A percentile compares a stretch with the other conserved stretches of the same genome.
Evolutionary conservation across 129 eudicot species (phyloP).

Genomic region (Dittrichia graveolens): DNA sequence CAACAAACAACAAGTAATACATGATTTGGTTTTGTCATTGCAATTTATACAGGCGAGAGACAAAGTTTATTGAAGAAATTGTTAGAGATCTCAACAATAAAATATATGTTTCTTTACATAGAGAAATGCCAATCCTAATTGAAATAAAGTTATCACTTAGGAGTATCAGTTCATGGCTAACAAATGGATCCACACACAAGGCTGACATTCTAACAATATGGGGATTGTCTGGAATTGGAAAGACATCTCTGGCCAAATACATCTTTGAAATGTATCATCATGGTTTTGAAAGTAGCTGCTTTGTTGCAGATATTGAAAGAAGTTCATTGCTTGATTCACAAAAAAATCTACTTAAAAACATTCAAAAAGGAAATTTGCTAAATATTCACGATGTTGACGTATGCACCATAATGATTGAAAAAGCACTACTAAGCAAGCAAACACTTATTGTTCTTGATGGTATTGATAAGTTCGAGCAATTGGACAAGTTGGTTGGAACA

Average conservation of each 20-base stretch:
- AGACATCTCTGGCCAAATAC: slow-evolving; percentile 32
- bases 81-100: neutral
- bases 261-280: slow-evolving; percentile 1
- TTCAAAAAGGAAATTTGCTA: neutral
- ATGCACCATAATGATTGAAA: slow-evolving; percentile 17
- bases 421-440: neutral
- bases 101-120: slow-evolving; percentile 1
- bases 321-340: slow-evolving; percentile 28
- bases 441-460: neutral
- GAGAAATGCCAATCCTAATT: neutral
- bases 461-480: neutral
- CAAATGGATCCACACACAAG: neutral
- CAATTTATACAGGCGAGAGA: neutral
- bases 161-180: slow-evolving; percentile 7
- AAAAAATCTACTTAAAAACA: slow-evolving; percentile 24
- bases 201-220: neutral
- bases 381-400: slow-evolving; percentile 2
- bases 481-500: slow-evolving; percentile 21
- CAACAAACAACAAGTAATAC: too few species aligned
- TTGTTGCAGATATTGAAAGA: slow-evolving; percentile 15
- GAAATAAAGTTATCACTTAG: neutral
- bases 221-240: slow-evolving; percentile 11
- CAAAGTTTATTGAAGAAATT: slow-evolving; percentile 14
- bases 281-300: slow-evolving; percentile 27
- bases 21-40: neutral